Percentiles rank a stretch among this genome's conserved stretches.
phyloP scores from a whole-genome alignment of 169 alveolate genomes.

The Eimeria falciformis region DNA sequence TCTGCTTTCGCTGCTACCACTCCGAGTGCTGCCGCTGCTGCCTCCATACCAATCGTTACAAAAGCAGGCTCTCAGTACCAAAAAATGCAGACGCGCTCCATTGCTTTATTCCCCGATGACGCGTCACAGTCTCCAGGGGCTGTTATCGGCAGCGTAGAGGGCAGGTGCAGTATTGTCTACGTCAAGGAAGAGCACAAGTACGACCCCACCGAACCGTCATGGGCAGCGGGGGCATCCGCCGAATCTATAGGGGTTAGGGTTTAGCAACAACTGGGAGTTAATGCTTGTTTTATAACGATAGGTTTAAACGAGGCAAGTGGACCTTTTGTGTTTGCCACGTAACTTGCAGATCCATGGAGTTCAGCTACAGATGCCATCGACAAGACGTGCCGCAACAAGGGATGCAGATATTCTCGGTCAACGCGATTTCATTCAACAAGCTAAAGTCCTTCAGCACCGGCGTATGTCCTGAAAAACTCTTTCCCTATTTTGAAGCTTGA shows the following conservation, averaged over 20 bases:
- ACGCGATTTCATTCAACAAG: conserved; percentile 73
- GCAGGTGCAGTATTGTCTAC: conserved; percentile 68
- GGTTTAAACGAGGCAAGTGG: too few relatives aligned
- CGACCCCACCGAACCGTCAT: too few relatives aligned
- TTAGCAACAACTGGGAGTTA: too few relatives aligned
- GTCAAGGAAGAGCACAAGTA: conserved; percentile 65
- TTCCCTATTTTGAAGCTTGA: too few relatives aligned
- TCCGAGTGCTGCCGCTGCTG: conserved; percentile 65
- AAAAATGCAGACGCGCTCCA: conserved; percentile 76
- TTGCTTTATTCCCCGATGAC: conserved; percentile 70
- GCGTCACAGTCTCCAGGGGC: conserved; percentile 70
- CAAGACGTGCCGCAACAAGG: conserved; percentile 73
- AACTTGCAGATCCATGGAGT: conserved; percentile 67
- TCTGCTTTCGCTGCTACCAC: conserved; percentile 49
- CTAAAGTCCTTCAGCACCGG: conserved; percentile 76
- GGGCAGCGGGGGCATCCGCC: too few relatives aligned
- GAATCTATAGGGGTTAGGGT: too few relatives aligned
- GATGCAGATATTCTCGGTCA: conserved; percentile 71
- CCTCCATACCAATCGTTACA: conserved; percentile 53
- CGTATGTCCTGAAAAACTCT: conserved; percentile 23
- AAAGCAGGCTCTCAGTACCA: conserved; percentile 47
- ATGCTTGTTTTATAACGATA: too few relatives aligned
- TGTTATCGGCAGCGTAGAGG: conserved; percentile 76
- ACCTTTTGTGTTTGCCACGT: too few relatives aligned
- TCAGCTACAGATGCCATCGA: conserved; percentile 78